These are phyloP conservation scores for Aphanomyces cochlioides DNA, from an alignment of 352 stramenopile genomes.

Conservation along the genomic window DNA sequence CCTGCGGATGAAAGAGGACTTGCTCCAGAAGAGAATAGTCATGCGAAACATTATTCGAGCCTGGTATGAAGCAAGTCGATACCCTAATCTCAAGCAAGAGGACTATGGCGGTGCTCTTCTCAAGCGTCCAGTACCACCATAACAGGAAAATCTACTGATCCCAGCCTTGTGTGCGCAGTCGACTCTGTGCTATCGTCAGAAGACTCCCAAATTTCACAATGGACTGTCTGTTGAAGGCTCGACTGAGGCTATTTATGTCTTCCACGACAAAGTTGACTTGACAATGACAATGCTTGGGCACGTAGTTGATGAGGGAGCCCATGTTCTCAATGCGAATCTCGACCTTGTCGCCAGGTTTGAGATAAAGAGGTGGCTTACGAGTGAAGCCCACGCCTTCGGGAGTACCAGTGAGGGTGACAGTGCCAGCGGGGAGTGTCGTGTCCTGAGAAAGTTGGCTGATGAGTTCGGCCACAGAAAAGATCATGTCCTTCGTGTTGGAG, in stretches of 20 bases:
- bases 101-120: neutral
- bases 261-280: neutral
- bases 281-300: slow-evolving; percentile 35
- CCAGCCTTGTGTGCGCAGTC: no score
- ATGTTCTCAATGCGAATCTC: slow-evolving; percentile 90
- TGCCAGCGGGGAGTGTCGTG: slow-evolving; percentile 81
- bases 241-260: no score
- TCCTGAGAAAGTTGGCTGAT: slow-evolving; percentile 88
- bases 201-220: no score
- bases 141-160: no score
- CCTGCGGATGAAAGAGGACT: slow-evolving; percentile 4
- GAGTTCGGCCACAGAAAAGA: slow-evolving; percentile 84
- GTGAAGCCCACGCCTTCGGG: slow-evolving; percentile 85
- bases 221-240: no score
- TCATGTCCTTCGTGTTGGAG: slow-evolving; percentile 89
- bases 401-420: slow-evolving; percentile 87
- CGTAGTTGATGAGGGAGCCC: slow-evolving; percentile 81
- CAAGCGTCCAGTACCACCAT: no score
- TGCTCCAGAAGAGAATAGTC: neutral
- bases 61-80: neutral
- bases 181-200: no score
- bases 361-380: slow-evolving; percentile 77
- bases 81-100: no score
- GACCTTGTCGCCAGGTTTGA: slow-evolving; percentile 84
- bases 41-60: neutral